Conservation (phyloP, 192 early-diverging fungal genomes). For the Kickxella alabastrina region DNA sequence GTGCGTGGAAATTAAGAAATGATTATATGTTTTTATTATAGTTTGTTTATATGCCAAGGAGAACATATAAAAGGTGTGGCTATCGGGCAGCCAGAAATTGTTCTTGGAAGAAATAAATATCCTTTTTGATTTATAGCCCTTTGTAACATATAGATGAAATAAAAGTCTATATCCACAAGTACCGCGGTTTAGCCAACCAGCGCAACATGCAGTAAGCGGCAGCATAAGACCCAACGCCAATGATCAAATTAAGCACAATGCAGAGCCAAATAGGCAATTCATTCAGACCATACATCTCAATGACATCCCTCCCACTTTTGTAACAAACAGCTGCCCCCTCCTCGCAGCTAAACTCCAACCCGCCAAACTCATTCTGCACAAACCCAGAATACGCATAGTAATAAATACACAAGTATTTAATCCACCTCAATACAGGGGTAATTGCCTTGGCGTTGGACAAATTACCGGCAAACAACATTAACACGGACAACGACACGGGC, state of each 20-base stretch:
- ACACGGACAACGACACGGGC: slow-evolving; percentile 12
- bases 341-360: slow-evolving; percentile 20
- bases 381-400: slow-evolving; percentile 25
- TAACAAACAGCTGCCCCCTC: slow-evolving; percentile 6
- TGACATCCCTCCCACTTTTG: slow-evolving; percentile 13
- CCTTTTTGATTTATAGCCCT: too few species aligned
- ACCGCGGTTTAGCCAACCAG: slow-evolving; percentile 36
- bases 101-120: too few species aligned
- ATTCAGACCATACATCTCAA: slow-evolving; percentile 20
- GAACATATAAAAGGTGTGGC: too few species aligned
- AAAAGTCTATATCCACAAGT: slow-evolving; percentile 29
- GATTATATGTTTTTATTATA: too few species aligned
- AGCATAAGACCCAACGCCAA: slow-evolving; percentile 11
- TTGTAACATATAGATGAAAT: too few species aligned
- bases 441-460: slow-evolving; percentile 27
- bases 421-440: slow-evolving; percentile 42
- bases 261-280: slow-evolving; percentile 9
- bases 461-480: slow-evolving; percentile 38
- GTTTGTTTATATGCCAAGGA: too few species aligned
- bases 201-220: slow-evolving; percentile 16
- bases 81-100: too few species aligned
- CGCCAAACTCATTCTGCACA: slow-evolving; percentile 37
- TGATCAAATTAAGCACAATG: slow-evolving; percentile 9
- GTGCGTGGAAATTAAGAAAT: too few species aligned
- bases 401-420: slow-evolving; percentile 24